phyloP scores from a whole-genome alignment of 768 basidiomycete genomes.

The Boletus tomentosulus region DNA sequence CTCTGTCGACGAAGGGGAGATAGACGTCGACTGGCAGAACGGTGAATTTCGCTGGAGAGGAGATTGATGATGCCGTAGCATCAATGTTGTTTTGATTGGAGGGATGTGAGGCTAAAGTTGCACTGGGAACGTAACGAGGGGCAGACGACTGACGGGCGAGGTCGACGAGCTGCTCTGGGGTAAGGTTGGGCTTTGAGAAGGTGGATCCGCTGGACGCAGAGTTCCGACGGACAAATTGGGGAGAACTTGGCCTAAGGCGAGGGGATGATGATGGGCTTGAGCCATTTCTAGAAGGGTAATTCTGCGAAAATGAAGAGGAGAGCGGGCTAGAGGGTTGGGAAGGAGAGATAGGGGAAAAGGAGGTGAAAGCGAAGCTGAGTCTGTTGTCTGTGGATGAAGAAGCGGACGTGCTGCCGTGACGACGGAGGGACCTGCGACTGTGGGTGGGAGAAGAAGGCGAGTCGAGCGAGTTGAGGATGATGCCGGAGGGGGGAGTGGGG shows the following conservation, averaged over 20 bases:
- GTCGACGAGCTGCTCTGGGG: conserved; percentile 72
- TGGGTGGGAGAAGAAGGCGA: conserved; percentile 23
- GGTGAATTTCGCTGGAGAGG: conserved; percentile 60
- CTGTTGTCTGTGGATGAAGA: conserved; percentile 31
- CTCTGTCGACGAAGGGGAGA: conserved; percentile 84
- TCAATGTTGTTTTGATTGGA: conserved; percentile 5
- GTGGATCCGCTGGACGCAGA: conserved; percentile 33
- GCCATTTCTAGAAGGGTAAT: conserved; percentile 28
- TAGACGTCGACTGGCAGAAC: conserved; percentile 72
- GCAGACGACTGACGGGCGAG: conserved; percentile 61
- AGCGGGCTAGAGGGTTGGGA: conserved; percentile 17
- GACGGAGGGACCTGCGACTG: conserved; percentile 31
- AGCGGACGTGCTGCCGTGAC: conserved; percentile 29
- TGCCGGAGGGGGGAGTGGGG: conserved; percentile 24
- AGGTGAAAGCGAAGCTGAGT: conserved; percentile 63
- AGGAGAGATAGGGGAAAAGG: conserved; percentile 42
- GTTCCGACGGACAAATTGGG: conserved; percentile 29
- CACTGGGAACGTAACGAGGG: conserved; percentile 29
- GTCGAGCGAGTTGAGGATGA: conserved; percentile 23
- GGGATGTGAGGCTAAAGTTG: not conserved
- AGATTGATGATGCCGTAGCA: not conserved
- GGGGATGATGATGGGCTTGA: conserved; percentile 39
- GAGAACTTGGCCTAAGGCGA: conserved; percentile 48
- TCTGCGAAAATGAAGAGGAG: conserved; percentile 26
- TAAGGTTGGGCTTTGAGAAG: conserved; percentile 46